Percentiles rank a stretch among this genome's conserved stretches.
phyloP scores from a whole-genome alignment of 306 rosid genomes.

The Senna tora region DNA sequence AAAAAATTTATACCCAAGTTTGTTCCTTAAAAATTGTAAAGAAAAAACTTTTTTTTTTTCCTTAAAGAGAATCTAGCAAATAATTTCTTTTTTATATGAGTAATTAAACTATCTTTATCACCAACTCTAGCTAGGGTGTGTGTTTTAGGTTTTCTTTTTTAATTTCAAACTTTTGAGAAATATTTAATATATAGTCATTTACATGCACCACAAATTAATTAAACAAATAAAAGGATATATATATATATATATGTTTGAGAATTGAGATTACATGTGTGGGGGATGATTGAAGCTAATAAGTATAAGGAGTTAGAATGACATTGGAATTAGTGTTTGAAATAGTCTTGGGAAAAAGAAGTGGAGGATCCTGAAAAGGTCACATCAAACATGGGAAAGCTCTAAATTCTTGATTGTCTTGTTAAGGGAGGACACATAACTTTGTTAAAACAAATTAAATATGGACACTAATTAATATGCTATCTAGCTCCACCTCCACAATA shows the following conservation, averaged over 20 bases:
- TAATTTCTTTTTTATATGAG: too few relatives aligned
- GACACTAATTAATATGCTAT: constrained; percentile 43
- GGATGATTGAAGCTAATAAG: too few relatives aligned
- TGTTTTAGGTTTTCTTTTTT: neutral
- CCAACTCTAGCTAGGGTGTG: neutral
- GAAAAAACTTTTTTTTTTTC: too few relatives aligned
- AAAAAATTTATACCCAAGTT: too few relatives aligned
- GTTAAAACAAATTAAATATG: constrained; percentile 17
- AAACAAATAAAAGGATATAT: too few relatives aligned
- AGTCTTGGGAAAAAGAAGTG: constrained; percentile 50
- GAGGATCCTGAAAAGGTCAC: constrained; percentile 57
- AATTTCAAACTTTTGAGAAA: neutral
- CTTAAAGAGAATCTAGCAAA: too few relatives aligned
- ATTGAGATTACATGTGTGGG: neutral
- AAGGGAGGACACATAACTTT: constrained; percentile 52
- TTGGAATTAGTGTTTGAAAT: constrained; percentile 53
- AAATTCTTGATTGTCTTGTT: constrained; percentile 61
- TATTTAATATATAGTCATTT: neutral
- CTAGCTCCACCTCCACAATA: constrained; percentile 39
- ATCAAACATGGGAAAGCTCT: constrained; percentile 54
- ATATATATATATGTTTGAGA: too few relatives aligned
- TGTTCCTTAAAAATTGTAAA: too few relatives aligned
- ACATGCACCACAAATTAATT: too few relatives aligned
- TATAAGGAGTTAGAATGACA: neutral
- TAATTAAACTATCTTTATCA: too few relatives aligned